Base-by-base conservation (phyloP, 225 moss, liverwort and hornwort species). In the Pseudisothecium myosuroides region DNA sequence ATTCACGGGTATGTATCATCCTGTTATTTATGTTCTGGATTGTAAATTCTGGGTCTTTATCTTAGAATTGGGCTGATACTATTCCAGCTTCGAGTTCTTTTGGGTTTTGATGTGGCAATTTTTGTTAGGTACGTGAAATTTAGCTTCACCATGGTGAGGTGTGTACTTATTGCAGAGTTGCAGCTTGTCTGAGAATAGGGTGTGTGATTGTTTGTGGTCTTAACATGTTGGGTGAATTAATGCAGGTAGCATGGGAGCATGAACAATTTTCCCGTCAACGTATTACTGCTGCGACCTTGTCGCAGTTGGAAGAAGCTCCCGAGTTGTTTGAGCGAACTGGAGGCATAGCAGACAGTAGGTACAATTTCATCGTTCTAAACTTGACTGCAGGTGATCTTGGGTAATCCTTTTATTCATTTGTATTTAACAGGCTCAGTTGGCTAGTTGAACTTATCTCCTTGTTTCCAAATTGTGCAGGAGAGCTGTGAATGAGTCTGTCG, bases 201-300 rank as follows among this genome's bases (percentile, higher is more conserved):
- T 19, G 60, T 58, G 36, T n/a, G 34, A 41, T 36, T 56, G 37
- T 49, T 41, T 52, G 50, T 27, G 78, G 50, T 61, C 41, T 34
- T 64, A 80, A 84, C 54, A 63, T 79, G 49, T 75, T 81, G 61
- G 43, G 81, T 74, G 84, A 85, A 54, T 88, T 62, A 28, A 52
- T 85, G 78, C 94, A 98, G 98, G 98, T 99, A 77, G 94, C 95
- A 45, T 97, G 96, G 97, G 99, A 99, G 90, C 99, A 99, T 85
- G 99, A 97, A 88, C 99, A 97, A 78, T 99, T 99, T 90, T 99
- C 99, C 49, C 96, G 99, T 84, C 95, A 96, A 76, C 95, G 99
- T 72, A 97, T 99, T 65, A 97, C 96, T 66, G 97, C 99, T 66
- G 99, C 94, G 41, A 99, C 99, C 32, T 91, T 99, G 85, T 97